Percentiles rank a stretch among this genome's conserved stretches.
Conservation (phyloP, 768 basidiomycete genomes). For the Candolleomyces aberdarensis region DNA sequence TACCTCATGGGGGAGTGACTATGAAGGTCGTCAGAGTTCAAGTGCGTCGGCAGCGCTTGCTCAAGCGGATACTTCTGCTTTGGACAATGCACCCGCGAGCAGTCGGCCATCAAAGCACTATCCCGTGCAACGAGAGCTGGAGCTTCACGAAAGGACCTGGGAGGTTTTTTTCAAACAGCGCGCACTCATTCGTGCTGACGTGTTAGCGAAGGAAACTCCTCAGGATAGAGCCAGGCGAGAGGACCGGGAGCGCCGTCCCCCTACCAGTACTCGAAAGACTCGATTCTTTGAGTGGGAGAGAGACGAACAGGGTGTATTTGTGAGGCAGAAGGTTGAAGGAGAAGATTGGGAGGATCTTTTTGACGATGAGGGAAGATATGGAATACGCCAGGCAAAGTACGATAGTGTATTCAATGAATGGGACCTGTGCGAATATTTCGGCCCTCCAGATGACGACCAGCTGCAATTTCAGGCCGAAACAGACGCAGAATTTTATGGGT, state of each 20-base stretch:
- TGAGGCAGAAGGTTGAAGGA: not conserved
- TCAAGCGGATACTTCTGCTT: no score
- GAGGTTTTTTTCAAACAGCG: not conserved
- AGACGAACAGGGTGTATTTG: not conserved
- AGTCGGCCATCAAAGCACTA: no score
- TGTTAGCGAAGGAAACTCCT: not conserved
- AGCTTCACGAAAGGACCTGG: not conserved
- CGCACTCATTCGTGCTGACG: not conserved
- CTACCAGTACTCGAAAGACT: not conserved
- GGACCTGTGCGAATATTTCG: not conserved
- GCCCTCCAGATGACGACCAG: not conserved
- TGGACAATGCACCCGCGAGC: no score
- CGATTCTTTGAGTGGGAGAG: not conserved
- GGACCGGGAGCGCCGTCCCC: not conserved
- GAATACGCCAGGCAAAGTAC: not conserved
- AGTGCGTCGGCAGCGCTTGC: not conserved
- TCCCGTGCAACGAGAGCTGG: not conserved
- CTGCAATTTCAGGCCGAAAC: not conserved
- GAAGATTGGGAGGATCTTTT: not conserved
- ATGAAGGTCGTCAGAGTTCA: not conserved
- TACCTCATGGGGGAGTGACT: not conserved
- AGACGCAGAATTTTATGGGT: not conserved
- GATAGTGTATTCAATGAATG: not conserved
- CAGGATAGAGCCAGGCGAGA: not conserved
- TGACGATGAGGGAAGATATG: not conserved